Conservation (phyloP, 345 rosid species). For the Trapa incisa region DNA sequence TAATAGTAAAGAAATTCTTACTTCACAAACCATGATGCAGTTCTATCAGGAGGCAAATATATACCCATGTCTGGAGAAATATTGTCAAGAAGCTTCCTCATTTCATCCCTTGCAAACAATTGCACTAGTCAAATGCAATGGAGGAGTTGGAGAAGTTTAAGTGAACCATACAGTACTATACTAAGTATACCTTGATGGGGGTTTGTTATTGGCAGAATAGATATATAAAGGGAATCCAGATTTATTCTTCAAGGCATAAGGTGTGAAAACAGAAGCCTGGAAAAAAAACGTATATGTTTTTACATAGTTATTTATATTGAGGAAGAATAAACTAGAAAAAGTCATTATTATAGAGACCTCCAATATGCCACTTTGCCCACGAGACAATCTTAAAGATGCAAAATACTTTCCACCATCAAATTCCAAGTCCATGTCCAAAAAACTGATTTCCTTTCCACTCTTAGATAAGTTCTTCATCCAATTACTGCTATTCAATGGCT, state of each 20-base stretch:
- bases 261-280: constrained; percentile 71
- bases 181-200: constrained; percentile 41
- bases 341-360: constrained; percentile 29
- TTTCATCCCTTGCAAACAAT: constrained; percentile 44
- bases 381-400: constrained; percentile 66
- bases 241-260: constrained; percentile 64
- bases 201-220: constrained; percentile 47
- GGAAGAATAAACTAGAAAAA: not conserved
- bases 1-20: constrained; percentile 18
- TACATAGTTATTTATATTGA: not conserved
- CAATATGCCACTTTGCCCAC: constrained; percentile 69
- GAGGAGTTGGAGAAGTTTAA: constrained; percentile 8
- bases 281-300: constrained; percentile 15
- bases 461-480: constrained; percentile 73
- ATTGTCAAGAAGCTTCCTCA: constrained; percentile 28
- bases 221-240: constrained; percentile 49
- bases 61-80: constrained; percentile 60
- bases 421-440: constrained; percentile 68
- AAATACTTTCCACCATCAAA: constrained; percentile 70
- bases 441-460: constrained; percentile 36
- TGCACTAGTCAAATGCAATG: constrained; percentile 9
- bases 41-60: constrained; percentile 51
- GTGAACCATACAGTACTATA: constrained; percentile 9
- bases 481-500: constrained; percentile 73
- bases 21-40: constrained; percentile 67